A percentile compares a stretch with the other conserved stretches of the same genome.
phyloP scores from a whole-genome alignment of 1,284 basidiomycete genomes.

The Melampsora abietis-canadensis region DNA sequence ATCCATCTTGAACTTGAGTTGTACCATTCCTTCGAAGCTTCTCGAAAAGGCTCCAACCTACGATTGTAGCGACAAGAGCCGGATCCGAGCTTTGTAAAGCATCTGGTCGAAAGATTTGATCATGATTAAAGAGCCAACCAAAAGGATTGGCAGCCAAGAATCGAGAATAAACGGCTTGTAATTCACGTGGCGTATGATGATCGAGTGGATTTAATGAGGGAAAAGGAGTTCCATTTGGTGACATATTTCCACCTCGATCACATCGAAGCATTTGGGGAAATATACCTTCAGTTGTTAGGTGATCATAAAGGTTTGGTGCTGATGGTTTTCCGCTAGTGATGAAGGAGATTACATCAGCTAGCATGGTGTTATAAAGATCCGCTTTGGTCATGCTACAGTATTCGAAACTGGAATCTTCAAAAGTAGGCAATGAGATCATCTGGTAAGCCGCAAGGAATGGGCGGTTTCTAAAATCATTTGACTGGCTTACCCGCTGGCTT shows the following conservation, averaged over 20 bases:
- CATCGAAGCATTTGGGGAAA: conserved; percentile 33
- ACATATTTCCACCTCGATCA: conserved; percentile 34
- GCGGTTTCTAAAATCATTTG: background rate
- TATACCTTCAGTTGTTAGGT: background rate
- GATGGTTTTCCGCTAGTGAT: conserved; percentile 15
- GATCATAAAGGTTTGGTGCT: conserved; percentile 18
- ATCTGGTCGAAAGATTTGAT: background rate
- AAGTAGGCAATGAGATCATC: background rate
- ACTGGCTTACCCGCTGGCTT: conserved; percentile 15
- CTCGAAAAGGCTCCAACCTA: conserved; percentile 31
- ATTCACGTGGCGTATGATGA: conserved; percentile 22
- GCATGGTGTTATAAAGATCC: conserved; percentile 32
- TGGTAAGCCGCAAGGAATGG: background rate
- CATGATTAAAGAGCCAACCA: conserved; percentile 20
- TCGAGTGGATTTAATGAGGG: conserved; percentile 18
- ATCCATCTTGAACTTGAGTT: background rate
- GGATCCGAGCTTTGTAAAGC: background rate
- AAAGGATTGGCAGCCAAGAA: conserved; percentile 31
- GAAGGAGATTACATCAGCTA: conserved; percentile 34
- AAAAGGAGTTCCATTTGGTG: background rate
- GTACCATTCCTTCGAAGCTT: conserved; percentile 4
- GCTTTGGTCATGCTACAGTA: conserved; percentile 18
- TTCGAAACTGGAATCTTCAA: conserved; percentile 15
- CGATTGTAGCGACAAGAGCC: conserved; percentile 28
- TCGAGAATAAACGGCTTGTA: conserved; percentile 23